Conservation (phyloP, 2,329 filamentous ascomycete species). For the Pestalotiopsis sp. region DNA sequence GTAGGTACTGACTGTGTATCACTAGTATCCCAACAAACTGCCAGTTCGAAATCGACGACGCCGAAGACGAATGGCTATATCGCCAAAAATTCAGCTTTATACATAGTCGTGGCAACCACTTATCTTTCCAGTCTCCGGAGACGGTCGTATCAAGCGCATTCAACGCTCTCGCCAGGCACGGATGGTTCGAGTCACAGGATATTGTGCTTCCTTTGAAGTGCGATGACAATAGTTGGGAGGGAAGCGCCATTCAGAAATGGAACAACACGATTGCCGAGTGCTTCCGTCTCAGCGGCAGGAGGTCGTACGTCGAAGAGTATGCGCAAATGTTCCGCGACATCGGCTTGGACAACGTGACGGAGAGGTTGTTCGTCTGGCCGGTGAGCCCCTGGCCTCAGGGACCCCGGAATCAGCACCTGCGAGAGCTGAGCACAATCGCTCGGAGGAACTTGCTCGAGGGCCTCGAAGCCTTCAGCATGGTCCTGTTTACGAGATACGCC, state of each 20-base stretch:
- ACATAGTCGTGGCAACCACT: conserved; percentile 9
- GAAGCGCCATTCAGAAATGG: conserved; percentile 12
- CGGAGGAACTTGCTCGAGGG: conserved; percentile 3
- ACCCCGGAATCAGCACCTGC: conserved; percentile 12
- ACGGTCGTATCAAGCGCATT: conserved; percentile 12
- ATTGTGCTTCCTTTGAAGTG: conserved; percentile 12
- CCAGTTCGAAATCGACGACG: conserved; percentile 18
- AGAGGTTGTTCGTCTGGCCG: conserved; percentile 16
- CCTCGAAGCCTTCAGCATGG: conserved; percentile 3
- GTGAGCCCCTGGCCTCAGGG: conserved; percentile 16
- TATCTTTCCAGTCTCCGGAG: conserved; percentile 13
- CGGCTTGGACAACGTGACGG: conserved; percentile 15
- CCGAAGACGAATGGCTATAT: conserved; percentile 17
- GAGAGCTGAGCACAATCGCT: conserved; percentile 2
- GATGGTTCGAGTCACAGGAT: conserved; percentile 18
- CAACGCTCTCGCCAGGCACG: conserved; percentile 10
- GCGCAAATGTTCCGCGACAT: conserved; percentile 13
- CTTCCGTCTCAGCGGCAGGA: conserved; percentile 14
- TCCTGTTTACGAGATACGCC: conserved; percentile 9
- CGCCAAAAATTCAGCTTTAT: conserved; percentile 18
- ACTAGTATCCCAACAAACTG: conserved; percentile 16
- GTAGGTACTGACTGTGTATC: not conserved
- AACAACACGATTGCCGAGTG: conserved; percentile 7
- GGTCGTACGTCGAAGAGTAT: conserved; percentile 2
- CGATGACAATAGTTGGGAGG: conserved; percentile 17